Conservation (phyloP, 2,329 filamentous ascomycete genomes). For the Ceratocystis cubensis region DNA sequence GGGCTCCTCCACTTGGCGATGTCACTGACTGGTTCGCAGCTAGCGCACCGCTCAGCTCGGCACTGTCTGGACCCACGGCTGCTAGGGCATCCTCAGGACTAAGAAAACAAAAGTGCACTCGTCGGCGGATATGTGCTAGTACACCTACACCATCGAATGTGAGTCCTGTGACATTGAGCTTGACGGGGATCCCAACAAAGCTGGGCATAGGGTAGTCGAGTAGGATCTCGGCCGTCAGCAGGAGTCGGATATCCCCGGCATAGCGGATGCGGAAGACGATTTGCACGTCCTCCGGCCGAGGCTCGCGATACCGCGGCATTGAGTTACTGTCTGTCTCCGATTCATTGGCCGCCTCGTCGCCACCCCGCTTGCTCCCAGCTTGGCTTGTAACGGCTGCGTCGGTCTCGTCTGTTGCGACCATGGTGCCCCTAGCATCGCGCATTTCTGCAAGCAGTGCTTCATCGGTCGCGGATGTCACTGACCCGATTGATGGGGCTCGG, state of each 20-base stretch:
- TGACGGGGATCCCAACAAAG: slow-evolving; percentile 90
- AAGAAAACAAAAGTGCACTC: slow-evolving; percentile 87
- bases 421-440: slow-evolving; percentile 23
- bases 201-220: slow-evolving; percentile 98
- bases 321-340: slow-evolving; percentile 20
- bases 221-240: slow-evolving; percentile 85
- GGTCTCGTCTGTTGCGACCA: slow-evolving; percentile 26
- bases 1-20: slow-evolving; percentile 12
- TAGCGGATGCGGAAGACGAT: slow-evolving; percentile 87
- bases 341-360: slow-evolving; percentile 23
- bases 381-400: slow-evolving; percentile 22
- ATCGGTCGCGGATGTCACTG: slow-evolving; percentile 25
- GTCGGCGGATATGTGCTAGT: slow-evolving; percentile 75
- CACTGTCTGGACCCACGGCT: slow-evolving; percentile 43
- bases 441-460: slow-evolving; percentile 31
- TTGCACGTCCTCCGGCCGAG: slow-evolving; percentile 74
- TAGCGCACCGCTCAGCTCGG: slow-evolving; percentile 25
- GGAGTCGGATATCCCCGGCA: slow-evolving; percentile 72
- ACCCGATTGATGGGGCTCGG: slow-evolving; percentile 15
- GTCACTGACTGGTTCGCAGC: neutral
- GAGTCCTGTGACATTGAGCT: slow-evolving; percentile 86
- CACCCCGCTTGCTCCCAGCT: slow-evolving; percentile 22
- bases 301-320: slow-evolving; percentile 50
- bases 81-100: slow-evolving; percentile 81
- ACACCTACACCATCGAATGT: slow-evolving; percentile 93